These are phyloP conservation scores for Sutorius eximius DNA, from an alignment of 1,284 basidiomycete species.

Conservation along the genomic window DNA sequence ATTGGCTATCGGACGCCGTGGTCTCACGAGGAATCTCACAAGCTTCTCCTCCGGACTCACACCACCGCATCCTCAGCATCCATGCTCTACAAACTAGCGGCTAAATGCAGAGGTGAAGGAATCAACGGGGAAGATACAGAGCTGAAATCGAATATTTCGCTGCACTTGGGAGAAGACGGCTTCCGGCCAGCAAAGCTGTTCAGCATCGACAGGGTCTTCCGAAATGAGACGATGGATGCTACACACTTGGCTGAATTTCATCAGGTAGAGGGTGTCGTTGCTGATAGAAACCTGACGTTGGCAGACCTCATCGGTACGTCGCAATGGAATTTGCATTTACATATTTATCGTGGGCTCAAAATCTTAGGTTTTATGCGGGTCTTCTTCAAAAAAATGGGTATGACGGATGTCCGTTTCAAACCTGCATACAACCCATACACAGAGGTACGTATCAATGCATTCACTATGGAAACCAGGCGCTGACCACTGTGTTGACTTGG, in stretches of 20 bases:
- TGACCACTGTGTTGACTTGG: slow-evolving; percentile 4
- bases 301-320: slow-evolving; percentile 89
- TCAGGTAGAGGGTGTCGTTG: slow-evolving; percentile 99
- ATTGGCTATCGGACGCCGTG: slow-evolving; percentile 99
- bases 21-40: slow-evolving; percentile 87
- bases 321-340: background rate
- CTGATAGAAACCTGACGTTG: slow-evolving; percentile 91
- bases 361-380: slow-evolving; percentile 90
- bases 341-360: background rate
- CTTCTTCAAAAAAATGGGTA: slow-evolving; percentile 98
- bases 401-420: slow-evolving; percentile 93
- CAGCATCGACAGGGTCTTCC: slow-evolving; percentile 98
- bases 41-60: slow-evolving; percentile 93
- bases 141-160: slow-evolving; percentile 35
- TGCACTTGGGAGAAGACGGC: slow-evolving; percentile 52
- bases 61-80: slow-evolving; percentile 95
- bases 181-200: slow-evolving; percentile 98
- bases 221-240: slow-evolving; percentile 98
- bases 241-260: slow-evolving; percentile 99
- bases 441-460: slow-evolving; percentile 56
- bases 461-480: background rate
- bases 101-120: slow-evolving; percentile 66
- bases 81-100: slow-evolving; percentile 93
- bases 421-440: slow-evolving; percentile 98
- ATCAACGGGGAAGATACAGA: slow-evolving; percentile 40